Evolutionary conservation across 352 stramenopile genomes (phyloP).

Genomic region (Phytopythium chamaehyphon): DNA sequence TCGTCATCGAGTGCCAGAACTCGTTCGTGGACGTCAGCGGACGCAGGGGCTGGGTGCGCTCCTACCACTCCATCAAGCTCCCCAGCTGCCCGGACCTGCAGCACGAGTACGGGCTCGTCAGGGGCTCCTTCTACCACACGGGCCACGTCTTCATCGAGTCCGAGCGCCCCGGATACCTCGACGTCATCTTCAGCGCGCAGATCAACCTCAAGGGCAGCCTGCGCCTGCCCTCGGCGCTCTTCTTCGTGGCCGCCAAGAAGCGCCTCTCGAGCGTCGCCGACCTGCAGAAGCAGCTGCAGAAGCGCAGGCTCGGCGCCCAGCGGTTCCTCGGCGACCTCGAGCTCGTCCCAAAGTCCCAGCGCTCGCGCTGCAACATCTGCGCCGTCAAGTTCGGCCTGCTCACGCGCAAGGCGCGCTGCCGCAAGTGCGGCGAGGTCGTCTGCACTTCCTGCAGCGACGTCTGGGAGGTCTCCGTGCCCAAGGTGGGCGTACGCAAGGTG

Average conservation of each 20-base stretch:
- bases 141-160: conserved; percentile 74
- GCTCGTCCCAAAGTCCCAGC: conserved; percentile 52
- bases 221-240: conserved; percentile 36
- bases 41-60: conserved; percentile 61
- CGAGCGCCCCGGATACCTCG: conserved; percentile 48
- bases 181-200: conserved; percentile 59
- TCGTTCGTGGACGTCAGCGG: conserved; percentile 58
- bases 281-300: conserved; percentile 44
- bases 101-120: conserved; percentile 41
- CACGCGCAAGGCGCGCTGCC: conserved; percentile 58
- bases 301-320: conserved; percentile 42
- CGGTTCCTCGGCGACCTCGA: conserved; percentile 64
- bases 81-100: conserved; percentile 55
- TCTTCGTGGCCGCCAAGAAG: conserved; percentile 52
- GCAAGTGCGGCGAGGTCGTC: conserved; percentile 73
- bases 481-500: conserved; percentile 40
- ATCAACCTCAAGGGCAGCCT: conserved; percentile 65
- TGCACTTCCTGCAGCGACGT: conserved; percentile 56
- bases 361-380: conserved; percentile 57
- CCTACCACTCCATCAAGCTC: conserved; percentile 68
- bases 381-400: conserved; percentile 52
- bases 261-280: conserved; percentile 41
- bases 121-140: conserved; percentile 66
- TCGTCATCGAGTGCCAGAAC: conserved; percentile 75
- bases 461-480: conserved; percentile 47